These are phyloP conservation scores for Wickerhamomyces sp. DNA, from an alignment of 1,139 yeast genomes.

Conservation along the genomic window DNA sequence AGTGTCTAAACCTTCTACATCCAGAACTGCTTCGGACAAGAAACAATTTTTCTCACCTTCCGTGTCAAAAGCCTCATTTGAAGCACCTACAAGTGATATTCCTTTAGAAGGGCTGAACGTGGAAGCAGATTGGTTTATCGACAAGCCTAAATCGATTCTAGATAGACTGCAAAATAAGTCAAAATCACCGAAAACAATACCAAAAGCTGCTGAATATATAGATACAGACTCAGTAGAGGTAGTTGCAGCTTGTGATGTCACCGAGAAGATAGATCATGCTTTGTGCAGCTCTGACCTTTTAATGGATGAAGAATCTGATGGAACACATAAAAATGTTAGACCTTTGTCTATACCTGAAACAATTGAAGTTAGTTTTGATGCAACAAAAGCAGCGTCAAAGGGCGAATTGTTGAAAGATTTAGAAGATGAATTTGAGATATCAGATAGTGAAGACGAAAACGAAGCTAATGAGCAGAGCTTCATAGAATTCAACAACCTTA, in stretches of 20 bases:
- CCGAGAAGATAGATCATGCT: too few relatives aligned
- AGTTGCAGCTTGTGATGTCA: too few relatives aligned
- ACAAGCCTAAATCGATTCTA: neutral
- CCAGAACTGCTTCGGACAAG: neutral
- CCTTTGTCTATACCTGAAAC: too few relatives aligned
- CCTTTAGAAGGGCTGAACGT: neutral
- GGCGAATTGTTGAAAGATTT: neutral
- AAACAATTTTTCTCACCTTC: neutral
- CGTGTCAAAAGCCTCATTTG: too few relatives aligned
- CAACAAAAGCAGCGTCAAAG: neutral
- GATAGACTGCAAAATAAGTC: neutral
- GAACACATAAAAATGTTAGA: neutral
- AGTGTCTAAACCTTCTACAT: neutral
- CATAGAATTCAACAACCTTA: neutral
- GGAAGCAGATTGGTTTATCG: neutral
- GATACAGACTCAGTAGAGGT: too few relatives aligned
- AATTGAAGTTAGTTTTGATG: neutral
- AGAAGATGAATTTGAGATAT: neutral
- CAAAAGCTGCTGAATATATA: too few relatives aligned
- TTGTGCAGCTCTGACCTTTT: too few relatives aligned
- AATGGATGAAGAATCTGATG: neutral
- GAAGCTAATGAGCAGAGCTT: neutral
- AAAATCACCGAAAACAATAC: neutral
- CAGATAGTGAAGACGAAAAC: slow-evolving; percentile 1
- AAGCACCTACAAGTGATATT: neutral